Conservation (phyloP, 1,139 yeast species). For the Pneumocystis jirovecii region DNA sequence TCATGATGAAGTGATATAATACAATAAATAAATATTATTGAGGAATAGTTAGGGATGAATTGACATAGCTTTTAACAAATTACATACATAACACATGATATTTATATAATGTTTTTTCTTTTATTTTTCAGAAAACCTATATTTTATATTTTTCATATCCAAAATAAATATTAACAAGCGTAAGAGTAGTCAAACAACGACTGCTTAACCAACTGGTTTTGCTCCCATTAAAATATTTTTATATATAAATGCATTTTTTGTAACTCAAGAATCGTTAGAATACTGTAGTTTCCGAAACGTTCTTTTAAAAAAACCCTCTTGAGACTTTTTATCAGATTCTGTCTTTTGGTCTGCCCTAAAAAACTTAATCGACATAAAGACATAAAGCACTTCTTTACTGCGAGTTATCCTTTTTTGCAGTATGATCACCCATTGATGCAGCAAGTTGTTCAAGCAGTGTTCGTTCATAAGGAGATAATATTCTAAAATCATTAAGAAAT, state of each 20-base stretch:
- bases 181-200: neutral
- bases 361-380: neutral
- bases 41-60: too few relatives aligned
- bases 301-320: neutral
- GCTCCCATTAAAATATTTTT: neutral
- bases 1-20: neutral
- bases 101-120: neutral
- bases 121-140: neutral
- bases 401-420: conserved; percentile 35
- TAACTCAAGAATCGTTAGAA: neutral
- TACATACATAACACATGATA: neutral
- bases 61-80: too few relatives aligned
- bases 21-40: neutral
- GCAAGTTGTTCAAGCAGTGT: conserved; percentile 84
- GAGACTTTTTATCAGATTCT: neutral
- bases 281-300: neutral
- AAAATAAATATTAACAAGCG: neutral
- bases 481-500: neutral
- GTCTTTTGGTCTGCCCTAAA: neutral
- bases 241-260: neutral
- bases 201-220: neutral
- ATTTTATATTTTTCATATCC: neutral
- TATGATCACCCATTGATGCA: conserved; percentile 65
- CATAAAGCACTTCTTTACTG: neutral
- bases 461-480: conserved; percentile 37